phyloP scores from a whole-genome alignment of 129 eudicot genomes.

The Apium graveolens region DNA sequence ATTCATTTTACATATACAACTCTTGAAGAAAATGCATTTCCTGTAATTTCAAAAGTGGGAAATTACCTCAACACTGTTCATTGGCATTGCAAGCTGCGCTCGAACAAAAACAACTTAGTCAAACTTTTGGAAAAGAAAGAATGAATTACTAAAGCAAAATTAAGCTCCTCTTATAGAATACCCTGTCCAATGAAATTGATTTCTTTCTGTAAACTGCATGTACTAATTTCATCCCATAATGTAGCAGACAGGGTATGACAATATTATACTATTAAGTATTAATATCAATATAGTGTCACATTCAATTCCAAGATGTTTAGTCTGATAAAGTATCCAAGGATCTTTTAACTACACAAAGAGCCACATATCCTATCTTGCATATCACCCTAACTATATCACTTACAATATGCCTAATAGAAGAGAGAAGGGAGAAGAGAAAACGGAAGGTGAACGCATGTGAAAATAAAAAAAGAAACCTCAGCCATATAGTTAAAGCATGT shows the following conservation, averaged over 20 bases:
- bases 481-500: not conserved
- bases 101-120: constrained; percentile 44
- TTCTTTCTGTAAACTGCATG: not conserved
- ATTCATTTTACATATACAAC: not conserved
- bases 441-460: not conserved
- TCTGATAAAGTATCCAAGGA: not conserved
- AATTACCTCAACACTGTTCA: constrained; percentile 52
- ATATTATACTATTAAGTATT: too few relatives aligned
- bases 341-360: not conserved
- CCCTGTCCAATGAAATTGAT: not conserved
- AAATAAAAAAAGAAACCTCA: not conserved
- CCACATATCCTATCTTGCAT: not conserved
- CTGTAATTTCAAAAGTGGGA: not conserved
- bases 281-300: too few relatives aligned
- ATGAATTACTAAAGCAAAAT: constrained; percentile 3
- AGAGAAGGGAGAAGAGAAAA: not conserved
- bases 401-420: not conserved
- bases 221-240: not conserved
- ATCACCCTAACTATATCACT: not conserved
- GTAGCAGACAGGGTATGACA: not conserved
- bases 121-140: constrained; percentile 34
- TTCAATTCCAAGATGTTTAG: not conserved
- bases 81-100: constrained; percentile 62
- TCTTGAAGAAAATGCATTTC: not conserved
- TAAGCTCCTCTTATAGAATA: not conserved